Percentiles rank a stretch among this genome's conserved stretches.
phyloP scores from a whole-genome alignment of 129 eudicot genomes.

The Helichrysum umbraculigerum region DNA sequence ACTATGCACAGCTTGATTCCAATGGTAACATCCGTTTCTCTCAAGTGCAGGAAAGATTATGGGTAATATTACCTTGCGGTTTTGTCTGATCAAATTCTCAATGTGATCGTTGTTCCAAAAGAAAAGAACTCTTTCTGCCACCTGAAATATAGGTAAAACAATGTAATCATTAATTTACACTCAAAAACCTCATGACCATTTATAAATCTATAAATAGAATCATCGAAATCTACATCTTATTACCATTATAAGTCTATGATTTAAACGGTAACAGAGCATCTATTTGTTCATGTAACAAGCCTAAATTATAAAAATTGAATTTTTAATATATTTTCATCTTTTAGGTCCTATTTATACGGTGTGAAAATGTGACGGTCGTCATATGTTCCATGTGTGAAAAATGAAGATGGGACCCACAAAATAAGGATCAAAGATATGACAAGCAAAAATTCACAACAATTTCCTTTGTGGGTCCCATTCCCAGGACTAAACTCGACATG shows the following conservation, averaged over 20 bases:
- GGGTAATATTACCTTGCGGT: constrained; percentile 80
- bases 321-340: background rate
- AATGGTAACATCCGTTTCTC: constrained; percentile 67
- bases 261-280: background rate
- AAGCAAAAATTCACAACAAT: background rate
- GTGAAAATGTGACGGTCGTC: background rate
- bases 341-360: background rate
- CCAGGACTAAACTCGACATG: background rate
- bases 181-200: background rate
- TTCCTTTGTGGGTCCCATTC: background rate
- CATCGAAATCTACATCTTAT: background rate
- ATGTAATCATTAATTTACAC: background rate
- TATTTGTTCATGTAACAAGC: background rate
- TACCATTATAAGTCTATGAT: background rate
- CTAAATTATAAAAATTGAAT: background rate
- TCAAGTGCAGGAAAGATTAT: constrained; percentile 88
- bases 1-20: constrained; percentile 92
- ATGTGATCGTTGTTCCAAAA: constrained; percentile 95
- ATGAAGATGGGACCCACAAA: background rate
- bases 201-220: background rate
- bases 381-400: too few species aligned
- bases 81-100: constrained; percentile 74
- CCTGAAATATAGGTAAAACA: constrained; percentile 39
- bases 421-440: background rate
- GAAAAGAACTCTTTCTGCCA: constrained; percentile 83